These are phyloP conservation scores for Aspergillus terreus DNA, from an alignment of 2,329 filamentous ascomycete genomes.

Conservation along the genomic window DNA sequence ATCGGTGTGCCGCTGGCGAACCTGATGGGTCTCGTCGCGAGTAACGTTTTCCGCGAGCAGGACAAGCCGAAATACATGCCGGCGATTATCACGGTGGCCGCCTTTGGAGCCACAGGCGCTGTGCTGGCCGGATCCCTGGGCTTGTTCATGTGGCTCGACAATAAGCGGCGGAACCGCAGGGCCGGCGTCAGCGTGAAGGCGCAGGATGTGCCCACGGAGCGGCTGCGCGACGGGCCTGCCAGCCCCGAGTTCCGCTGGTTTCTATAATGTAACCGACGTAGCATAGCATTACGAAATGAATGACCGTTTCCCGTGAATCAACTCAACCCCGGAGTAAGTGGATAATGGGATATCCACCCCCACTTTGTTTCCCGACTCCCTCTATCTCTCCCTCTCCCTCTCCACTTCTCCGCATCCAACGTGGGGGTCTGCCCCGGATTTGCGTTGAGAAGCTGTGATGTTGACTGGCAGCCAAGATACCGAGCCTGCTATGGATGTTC, in stretches of 20 bases:
- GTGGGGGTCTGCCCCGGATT: constrained; percentile 2
- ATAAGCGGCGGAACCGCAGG: constrained; percentile 55
- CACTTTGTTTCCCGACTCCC: not conserved
- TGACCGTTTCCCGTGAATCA: not conserved
- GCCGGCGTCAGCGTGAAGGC: constrained; percentile 56
- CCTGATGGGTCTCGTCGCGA: constrained; percentile 67
- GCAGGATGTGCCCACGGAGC: constrained; percentile 55
- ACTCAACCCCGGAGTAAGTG: no score
- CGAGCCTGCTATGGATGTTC: not conserved
- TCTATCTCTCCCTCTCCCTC: no score
- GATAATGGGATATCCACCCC: no score
- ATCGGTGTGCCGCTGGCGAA: constrained; percentile 73
- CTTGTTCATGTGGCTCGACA: constrained; percentile 63
- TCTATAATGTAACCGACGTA: constrained; percentile 8
- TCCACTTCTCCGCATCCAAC: constrained; percentile 3
- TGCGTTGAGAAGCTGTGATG: not conserved
- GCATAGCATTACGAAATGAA: not conserved
- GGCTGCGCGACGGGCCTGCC: constrained; percentile 53
- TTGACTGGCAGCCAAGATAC: not conserved
- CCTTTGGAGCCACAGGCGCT: constrained; percentile 54
- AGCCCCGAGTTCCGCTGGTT: constrained; percentile 59
- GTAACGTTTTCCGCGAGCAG: constrained; percentile 63
- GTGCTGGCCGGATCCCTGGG: constrained; percentile 56
- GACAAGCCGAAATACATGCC: constrained; percentile 66
- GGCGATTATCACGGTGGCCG: constrained; percentile 56